Base-by-base conservation (phyloP, 108 stramenopile genomes). In the Cyclotella baltica region DNA sequence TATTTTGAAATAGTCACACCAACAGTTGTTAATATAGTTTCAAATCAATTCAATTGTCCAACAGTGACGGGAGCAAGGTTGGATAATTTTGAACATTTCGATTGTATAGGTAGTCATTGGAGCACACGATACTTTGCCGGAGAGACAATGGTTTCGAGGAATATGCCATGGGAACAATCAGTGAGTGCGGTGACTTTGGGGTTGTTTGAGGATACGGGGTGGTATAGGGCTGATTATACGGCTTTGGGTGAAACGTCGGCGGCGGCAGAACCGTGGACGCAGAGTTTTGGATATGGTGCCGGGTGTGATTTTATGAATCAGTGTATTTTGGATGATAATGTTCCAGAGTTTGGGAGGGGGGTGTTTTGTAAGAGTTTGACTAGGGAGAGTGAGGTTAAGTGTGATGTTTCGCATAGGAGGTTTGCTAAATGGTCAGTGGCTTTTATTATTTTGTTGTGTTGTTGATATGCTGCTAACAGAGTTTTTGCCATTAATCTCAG, bases 1-100 rank as follows among this genome's bases (percentile, higher is more conserved):
- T 77, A 77, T 55, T 71, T 64, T 43, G 77, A 77, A 56, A 70
- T 77, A 18, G 70, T 71, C 30, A 77, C 77, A 0, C 77, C 77
- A n/a, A 77, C 77, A 1, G 77, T 77, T 1, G 19, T 38, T 34
- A 72, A 77, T 47, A 70, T 77, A 9, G 70, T 72, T 0, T 34
- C 62, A 9, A 77, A 77, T 62, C 77, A 77, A 33, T 77, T 77
- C 58, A 46, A 64, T 40, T 77, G 77, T 62, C 30, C 29, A 31
- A 59, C 34, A 52, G 77, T 37, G 0, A 56, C 50, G 27, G 77
- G 77, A 0, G 77, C 77, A 40, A 37, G 77, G 28, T 62, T 77
- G 38, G 77, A 77, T 27, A 57, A 70, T 37, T 52, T 70, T 28
- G 77, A 77, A 20, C 48, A 30, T 40, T 52, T 50, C 51, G 38